These are phyloP conservation scores for Ogataea trehalophila DNA, from an alignment of 805 yeast species.

Conservation along the genomic window DNA sequence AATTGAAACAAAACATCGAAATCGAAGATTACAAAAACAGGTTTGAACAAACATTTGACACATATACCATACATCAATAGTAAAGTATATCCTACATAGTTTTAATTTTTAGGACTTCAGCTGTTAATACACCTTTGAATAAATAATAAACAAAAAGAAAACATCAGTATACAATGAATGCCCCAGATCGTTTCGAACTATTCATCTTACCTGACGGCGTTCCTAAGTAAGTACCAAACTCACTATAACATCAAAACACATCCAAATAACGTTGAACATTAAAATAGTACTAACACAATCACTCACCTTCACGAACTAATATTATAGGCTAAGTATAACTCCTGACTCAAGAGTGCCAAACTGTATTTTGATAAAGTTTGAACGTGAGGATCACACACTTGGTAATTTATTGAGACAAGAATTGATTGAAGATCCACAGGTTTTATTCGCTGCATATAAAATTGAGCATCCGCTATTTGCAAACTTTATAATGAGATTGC, in stretches of 20 bases:
- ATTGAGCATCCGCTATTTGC: conserved; percentile 98
- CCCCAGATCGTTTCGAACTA: conserved; percentile 98
- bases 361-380: conserved; percentile 87
- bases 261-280: conserved; percentile 38
- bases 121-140: neutral
- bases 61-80: too few species aligned
- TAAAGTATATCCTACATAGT: neutral
- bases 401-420: conserved; percentile 88
- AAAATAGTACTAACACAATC: too few species aligned
- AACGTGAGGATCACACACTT: conserved; percentile 95
- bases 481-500: conserved; percentile 87
- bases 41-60: too few species aligned
- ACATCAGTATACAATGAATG: conserved; percentile 61
- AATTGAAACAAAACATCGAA: too few species aligned
- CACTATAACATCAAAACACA: conserved; percentile 38
- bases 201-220: conserved; percentile 97
- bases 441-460: conserved; percentile 95
- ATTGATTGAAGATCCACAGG: conserved; percentile 78
- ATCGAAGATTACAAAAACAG: too few species aligned
- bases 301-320: too few species aligned
- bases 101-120: neutral
- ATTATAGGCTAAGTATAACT: conserved; percentile 29
- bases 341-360: conserved; percentile 96
- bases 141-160: neutral
- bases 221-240: conserved; percentile 57